A percentile compares a stretch with the other conserved stretches of the same genome.
phyloP scores from a whole-genome alignment of 768 basidiomycete species.

The Leccinum variicolor region DNA sequence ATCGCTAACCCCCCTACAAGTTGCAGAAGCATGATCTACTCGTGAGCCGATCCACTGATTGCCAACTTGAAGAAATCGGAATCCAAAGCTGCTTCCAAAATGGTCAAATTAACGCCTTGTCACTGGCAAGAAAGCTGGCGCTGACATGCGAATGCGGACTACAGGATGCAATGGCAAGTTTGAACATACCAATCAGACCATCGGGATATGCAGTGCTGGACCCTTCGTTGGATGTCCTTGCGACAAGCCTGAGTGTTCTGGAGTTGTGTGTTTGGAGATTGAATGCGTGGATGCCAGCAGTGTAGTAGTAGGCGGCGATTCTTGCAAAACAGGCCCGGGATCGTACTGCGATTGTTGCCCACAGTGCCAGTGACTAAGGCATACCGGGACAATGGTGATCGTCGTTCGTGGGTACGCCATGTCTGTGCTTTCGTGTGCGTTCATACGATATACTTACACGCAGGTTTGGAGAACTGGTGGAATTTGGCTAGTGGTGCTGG shows the following conservation, averaged over 20 bases:
- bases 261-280: not conserved
- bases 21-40: not conserved
- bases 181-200: not conserved
- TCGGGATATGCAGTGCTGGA: not conserved
- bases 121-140: no score
- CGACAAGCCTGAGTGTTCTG: not conserved
- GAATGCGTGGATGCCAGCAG: no score
- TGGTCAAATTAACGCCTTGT: not conserved
- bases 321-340: not conserved
- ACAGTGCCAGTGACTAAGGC: no score
- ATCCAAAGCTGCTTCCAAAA: not conserved
- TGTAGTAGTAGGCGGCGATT: not conserved
- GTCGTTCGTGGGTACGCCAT: no score
- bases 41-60: not conserved
- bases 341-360: not conserved
- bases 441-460: no score
- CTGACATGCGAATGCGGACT: not conserved
- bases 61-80: no score
- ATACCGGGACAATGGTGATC: no score
- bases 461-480: no score
- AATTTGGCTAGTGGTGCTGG: no score
- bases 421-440: no score
- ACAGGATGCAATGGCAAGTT: not conserved
- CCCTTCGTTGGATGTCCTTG: not conserved
- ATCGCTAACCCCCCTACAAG: not conserved